These are phyloP conservation scores for Xylaria digitata DNA, from an alignment of 2,329 filamentous ascomycete species.

Conservation along the genomic window DNA sequence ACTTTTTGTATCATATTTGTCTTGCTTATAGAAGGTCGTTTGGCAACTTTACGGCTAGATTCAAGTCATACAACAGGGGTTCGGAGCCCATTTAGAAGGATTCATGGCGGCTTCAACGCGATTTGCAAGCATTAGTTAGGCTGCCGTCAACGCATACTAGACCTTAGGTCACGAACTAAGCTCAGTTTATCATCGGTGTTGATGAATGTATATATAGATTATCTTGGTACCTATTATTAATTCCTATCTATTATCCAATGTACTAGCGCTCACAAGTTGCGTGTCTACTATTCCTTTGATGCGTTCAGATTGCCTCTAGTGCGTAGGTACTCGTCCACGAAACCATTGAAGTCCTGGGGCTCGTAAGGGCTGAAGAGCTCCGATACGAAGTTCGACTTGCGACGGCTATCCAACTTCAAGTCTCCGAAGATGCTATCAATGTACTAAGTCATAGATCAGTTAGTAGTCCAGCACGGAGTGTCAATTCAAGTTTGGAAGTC, in stretches of 20 bases:
- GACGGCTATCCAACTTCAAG: conserved; percentile 45
- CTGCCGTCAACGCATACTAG: neutral
- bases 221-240: neutral
- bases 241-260: neutral
- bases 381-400: conserved; percentile 48
- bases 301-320: conserved; percentile 7
- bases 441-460: conserved; percentile 42
- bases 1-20: conserved; percentile 23
- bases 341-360: conserved; percentile 47
- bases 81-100: neutral
- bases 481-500: conserved; percentile 1
- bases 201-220: neutral
- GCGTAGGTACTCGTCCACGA: conserved; percentile 48
- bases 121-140: neutral
- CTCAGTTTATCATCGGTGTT: neutral
- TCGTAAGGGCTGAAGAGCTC: conserved; percentile 48
- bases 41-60: neutral
- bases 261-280: neutral
- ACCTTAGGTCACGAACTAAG: neutral
- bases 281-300: conserved; percentile 11
- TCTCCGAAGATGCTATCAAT: conserved; percentile 49
- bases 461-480: neutral
- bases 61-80: neutral
- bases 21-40: conserved; percentile 1
- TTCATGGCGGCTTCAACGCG: neutral